Conservation (phyloP, 2,329 filamentous ascomycete genomes). For the Ascochyta clinopodiicola region DNA sequence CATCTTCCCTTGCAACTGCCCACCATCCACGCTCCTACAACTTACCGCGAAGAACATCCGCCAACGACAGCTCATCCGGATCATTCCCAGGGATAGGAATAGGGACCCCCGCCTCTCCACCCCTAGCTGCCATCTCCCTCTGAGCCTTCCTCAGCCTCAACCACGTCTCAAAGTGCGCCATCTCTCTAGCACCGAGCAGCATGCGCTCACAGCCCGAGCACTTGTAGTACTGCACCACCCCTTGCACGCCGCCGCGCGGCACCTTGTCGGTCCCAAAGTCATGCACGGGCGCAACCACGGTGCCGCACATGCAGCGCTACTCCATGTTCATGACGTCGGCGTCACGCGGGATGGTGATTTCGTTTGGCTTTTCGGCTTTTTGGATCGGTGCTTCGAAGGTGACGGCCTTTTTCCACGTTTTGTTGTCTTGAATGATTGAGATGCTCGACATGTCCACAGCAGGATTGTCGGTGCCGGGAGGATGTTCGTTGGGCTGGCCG, state of each 20-base stretch:
- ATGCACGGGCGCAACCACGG: too few relatives aligned
- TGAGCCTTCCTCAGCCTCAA: background rate
- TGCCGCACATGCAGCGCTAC: background rate
- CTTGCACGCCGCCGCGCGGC: background rate
- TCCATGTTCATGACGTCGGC: background rate
- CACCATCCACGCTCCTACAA: too few relatives aligned
- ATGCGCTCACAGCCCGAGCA: background rate
- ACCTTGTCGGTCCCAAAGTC: background rate
- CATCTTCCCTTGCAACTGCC: too few relatives aligned
- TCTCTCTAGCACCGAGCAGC: background rate
- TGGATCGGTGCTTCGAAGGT: background rate
- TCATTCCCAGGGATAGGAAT: too few relatives aligned
- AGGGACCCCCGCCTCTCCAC: too few relatives aligned
- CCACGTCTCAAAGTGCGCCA: background rate
- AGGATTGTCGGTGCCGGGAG: background rate
- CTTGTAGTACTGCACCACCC: background rate
- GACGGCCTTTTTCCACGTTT: background rate
- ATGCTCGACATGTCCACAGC: background rate
- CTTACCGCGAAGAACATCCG: too few relatives aligned
- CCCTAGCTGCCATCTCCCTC: background rate
- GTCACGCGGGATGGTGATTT: background rate
- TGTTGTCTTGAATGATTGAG: background rate
- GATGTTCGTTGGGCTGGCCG: background rate
- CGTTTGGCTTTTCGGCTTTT: background rate
- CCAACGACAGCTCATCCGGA: too few relatives aligned